Base-by-base conservation (phyloP, 1,284 basidiomycete genomes). In the Pholiota adiposa region DNA sequence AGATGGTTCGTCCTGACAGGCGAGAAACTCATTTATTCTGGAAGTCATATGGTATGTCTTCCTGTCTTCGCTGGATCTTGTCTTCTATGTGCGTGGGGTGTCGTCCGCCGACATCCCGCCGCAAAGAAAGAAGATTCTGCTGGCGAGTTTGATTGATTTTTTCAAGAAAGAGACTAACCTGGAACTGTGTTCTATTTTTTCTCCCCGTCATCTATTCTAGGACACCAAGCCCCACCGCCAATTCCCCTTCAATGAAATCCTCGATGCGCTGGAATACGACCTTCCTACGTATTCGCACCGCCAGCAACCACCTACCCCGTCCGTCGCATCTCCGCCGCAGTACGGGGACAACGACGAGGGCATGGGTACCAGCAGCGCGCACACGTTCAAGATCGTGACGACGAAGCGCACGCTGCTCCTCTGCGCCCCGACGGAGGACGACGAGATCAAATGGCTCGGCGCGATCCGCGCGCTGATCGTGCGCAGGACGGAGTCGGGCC, bases 391-490 rank as follows among this genome's bases (percentile, higher is more conserved):
- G 77, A 92, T 99, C 62, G 92, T 99, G 67, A 98, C 96, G 31
- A 96, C 95, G 60, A 96, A 97, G 75, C 86, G 95, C 58, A 90
- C 92, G 21, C 83, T 94, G 63, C 76, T 98, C 59, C 81, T 98
- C 19, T 98, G 96, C 69, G 97, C 97, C 9, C 97, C 97, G 3
- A 91, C 86, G 58, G 97, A 99, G 75, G 97, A 98, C 68, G 97
- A 99, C 68, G 97, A 99, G 78, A 97, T 99, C 75, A 93, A 93
- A 73, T 99, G 97, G 97, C 80, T 99, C 43, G 94, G 94, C 48
- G 95, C 96, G 8, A 86, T 99, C 49, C 89, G 94, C 56, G 95
- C 95, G 64, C 81, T 98, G 68, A 89, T 98, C 65, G 90, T 89
- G 12, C 80, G 92, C 59, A 78, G 91, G 69, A 81, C 83, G 6